Evolutionary conservation across 768 basidiomycete species (phyloP).

Genomic region (Russula dissimulans): DNA sequence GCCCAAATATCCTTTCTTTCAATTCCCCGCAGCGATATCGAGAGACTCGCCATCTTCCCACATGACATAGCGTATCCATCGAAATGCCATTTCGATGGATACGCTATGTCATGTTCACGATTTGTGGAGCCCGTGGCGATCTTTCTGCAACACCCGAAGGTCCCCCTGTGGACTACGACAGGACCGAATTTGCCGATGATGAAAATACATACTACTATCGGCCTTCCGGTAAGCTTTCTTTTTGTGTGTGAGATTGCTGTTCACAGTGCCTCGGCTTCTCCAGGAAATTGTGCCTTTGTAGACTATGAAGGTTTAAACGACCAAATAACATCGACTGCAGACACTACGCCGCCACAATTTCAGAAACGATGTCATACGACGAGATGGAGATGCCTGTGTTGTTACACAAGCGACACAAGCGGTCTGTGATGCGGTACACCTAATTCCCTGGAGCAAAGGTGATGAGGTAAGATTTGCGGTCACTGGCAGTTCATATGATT

Average conservation of each 20-base stretch:
- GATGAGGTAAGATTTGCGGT: neutral
- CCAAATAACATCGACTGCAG: neutral
- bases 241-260: neutral
- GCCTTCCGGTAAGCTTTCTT: neutral
- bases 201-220: neutral
- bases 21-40: too few relatives aligned
- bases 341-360: too few relatives aligned
- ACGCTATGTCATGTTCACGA: too few relatives aligned
- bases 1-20: too few relatives aligned
- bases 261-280: neutral
- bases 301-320: neutral
- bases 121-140: neutral
- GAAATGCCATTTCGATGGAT: too few relatives aligned
- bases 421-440: neutral
- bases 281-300: neutral
- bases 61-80: too few relatives aligned
- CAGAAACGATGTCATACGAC: neutral
- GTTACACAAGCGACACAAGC: neutral
- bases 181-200: neutral
- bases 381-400: neutral
- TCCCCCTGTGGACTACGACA: too few relatives aligned
- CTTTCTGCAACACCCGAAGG: neutral
- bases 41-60: too few relatives aligned
- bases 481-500: neutral
- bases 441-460: neutral